Evolutionary conservation across 2,329 filamentous ascomycete species (phyloP), one percentile per base, ranked within the genome.

Genomic region (Microdochium nivale): DNA sequence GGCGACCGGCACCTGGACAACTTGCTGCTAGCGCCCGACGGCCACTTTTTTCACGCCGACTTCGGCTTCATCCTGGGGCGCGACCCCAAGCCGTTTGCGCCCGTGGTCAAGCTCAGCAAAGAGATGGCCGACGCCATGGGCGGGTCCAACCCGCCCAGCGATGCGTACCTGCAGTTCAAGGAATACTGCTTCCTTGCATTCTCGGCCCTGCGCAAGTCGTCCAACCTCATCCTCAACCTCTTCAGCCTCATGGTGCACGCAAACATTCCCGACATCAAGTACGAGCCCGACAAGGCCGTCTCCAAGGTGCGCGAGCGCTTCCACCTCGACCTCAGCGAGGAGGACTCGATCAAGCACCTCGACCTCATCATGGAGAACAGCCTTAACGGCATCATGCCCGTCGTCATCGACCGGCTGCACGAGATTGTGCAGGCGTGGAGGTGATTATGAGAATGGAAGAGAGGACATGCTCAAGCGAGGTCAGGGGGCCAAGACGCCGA

Each of bases 81-180:
- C 40, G 94, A 99, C 60, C 94, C 94, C 0, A 99, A 99, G 65
- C 94, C 94, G 0, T 97, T 99, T 64, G 92, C 94, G 0, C 94
- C 94, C 0, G 84, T 92, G 50, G 96, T 99, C 86, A 99, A 99
- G 68, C 81, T 99, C 9, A 92, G 87, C 64, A 92, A 91, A 60
- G 92, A 99, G 65, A 99, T 99, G 94, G 89, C 97, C 3, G 94
- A 99, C 62, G 94, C 91, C 56, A 96, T 99, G 90, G 95, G 95
- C 40, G 94, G 94, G 13, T 79, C 84, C 8, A 78, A 80, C 32
- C 90, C 87, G 3, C 62, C 64, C 1, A 65, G 65, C 53, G 81
- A 88, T 23, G 86, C 95, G 55, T 99, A 96, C 67, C 77, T 85
- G 44, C 81, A 87, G 50, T 99, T 99, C 71, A 94, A 94, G 65